These are phyloP conservation scores for Leishmania tropica DNA, from an alignment of 208 protist genomes.

Conservation along the genomic window DNA sequence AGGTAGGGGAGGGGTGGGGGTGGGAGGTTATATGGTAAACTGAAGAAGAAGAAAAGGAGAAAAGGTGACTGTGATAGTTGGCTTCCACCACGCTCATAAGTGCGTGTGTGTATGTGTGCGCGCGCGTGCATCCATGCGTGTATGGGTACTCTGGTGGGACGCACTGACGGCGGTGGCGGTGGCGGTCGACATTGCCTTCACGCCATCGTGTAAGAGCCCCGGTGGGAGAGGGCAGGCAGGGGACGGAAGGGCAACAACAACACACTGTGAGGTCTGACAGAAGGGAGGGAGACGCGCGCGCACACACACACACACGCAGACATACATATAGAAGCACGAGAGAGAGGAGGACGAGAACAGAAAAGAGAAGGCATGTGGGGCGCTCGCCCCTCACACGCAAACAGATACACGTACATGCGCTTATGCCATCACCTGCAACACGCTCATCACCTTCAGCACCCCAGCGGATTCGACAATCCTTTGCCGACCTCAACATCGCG, in stretches of 20 bases:
- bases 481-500: neutral
- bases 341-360: neutral
- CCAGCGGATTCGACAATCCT: neutral
- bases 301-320: neutral
- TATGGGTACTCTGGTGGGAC: neutral
- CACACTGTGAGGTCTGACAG: neutral
- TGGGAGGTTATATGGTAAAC: neutral
- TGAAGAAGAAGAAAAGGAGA: neutral
- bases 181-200: neutral
- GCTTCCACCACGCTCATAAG: too few relatives aligned
- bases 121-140: neutral
- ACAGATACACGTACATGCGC: neutral
- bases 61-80: neutral
- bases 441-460: neutral
- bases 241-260: neutral
- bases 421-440: neutral
- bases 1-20: too few relatives aligned
- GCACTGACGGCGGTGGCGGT: neutral
- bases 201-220: neutral
- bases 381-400: neutral
- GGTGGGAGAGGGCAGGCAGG: neutral
- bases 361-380: neutral
- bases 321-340: neutral
- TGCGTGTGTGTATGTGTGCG: neutral
- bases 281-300: neutral